Evolutionary conservation across 805 yeast species (phyloP), one percentile per base, ranked within the genome.

Genomic region (Cephaloascus albidus): DNA sequence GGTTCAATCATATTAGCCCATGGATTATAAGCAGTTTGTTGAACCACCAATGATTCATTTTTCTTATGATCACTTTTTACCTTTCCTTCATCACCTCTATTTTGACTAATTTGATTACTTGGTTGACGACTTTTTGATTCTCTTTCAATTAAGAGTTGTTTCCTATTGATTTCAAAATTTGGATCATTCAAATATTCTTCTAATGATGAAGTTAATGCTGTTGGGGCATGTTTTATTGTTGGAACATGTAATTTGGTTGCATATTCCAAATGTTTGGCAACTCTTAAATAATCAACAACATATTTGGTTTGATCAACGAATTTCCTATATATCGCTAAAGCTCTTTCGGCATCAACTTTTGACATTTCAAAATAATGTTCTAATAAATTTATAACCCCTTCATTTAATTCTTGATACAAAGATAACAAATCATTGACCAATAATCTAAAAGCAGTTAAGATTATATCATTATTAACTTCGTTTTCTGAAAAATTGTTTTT

Each of bases 341-440:
- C 89, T 45, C 89, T 72, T 54, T 83, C 86, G 2, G 97, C 97
- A 55, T 90, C 96, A 27, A 63, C 61, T 47, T 76, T 80, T 30
- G 90, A 79, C 78, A 93, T 82, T 61, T 93, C 98, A 63, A 93
- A 93, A 61, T 85, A 93, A 53, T 90, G 94, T 58, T 93, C 97
- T 45, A 93, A 72, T 34, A 93, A 63, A 51, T 93, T 93, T 50
- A 93, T 89, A 19, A 93, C 95, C 31, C 97, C 98, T 60, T 93
- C 97, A 61, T 93, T 93, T 48, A 93, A 66, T 36, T 85, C 81
- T 60, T 90, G 96, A 61, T 86, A 94, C 32, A 93, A 65, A 1
- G 89, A 76, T 47, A 93, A 69, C 45, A 90, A 68, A 57, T 93
- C 98, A 50, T 84, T 85, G n/a, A 90, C 95, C 36, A 93, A 70